Base-by-base conservation (phyloP, 176 grass and related monocot species). In the Otatea glauca region DNA sequence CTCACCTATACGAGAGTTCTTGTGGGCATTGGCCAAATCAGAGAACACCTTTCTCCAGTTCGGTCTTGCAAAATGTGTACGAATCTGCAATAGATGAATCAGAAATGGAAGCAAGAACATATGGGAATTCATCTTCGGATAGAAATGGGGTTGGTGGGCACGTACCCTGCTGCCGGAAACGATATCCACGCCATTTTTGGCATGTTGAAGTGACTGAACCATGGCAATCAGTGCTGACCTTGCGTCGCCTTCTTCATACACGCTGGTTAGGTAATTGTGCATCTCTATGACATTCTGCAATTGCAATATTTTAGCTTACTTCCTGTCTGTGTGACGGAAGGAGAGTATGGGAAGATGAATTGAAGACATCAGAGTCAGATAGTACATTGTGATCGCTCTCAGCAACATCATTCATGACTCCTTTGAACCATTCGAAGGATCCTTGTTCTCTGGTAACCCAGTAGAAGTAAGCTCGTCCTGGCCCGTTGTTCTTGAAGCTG, bases 401-500 rank as follows among this genome's bases (percentile, higher is more conserved):
- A 34, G 97, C 93, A 68, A 99, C 93, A 51, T 99, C 97, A 65
- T 99, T 94, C 97, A 99, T 96, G 86, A 99, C 97, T 79, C 97
- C 84, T 92, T 96, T 99, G 81, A 99, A 99, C 97, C 97, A 99
- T 67, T 99, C 93, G 24, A 99, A 99, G 9, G 97, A 99, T 44
- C 97, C 97, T 87, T 99, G 93, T 82, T 99, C 93, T 85, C 97
- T 96, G 56, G 97, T 99, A 39, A 99, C 93, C 92, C 92, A 99
- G 84, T 99, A 99, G 83, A 99, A 99, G 69, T 99, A 99, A 51
- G 97, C 97, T 86, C 93, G 94, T 66, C 93, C 93, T 69, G 97
- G 97, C 13, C 81, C 88, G 84, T 92, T 88, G 80, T 86, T 87
- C 85, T 95, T 90, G 66, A 86, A 86, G 80, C 84, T 86, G 72